phyloP scores from a whole-genome alignment of 257 asterid species.

The Datura wrightii region DNA sequence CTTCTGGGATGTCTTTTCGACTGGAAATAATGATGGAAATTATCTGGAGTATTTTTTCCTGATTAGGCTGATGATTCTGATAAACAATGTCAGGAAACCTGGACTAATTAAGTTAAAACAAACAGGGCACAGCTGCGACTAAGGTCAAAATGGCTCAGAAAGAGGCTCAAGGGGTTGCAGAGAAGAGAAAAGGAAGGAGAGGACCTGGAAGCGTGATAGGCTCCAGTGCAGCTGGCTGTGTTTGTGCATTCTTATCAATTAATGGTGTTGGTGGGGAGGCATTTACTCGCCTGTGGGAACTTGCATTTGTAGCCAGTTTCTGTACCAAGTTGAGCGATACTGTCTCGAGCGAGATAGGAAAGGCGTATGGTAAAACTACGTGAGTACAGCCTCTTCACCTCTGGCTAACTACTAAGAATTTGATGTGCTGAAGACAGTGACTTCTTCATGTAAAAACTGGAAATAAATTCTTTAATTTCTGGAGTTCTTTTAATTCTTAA shows the following conservation, averaged over 20 bases:
- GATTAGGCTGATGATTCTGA: background rate
- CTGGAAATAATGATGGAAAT: background rate
- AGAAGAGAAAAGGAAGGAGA: constrained; percentile 93
- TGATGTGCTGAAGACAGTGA: background rate
- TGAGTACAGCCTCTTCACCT: constrained; percentile 49
- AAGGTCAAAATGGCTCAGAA: constrained; percentile 97
- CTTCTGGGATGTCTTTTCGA: background rate
- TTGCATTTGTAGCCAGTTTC: constrained; percentile 92
- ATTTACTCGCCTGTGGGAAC: constrained; percentile 68
- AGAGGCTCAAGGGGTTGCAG: constrained; percentile 97
- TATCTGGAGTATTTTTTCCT: background rate
- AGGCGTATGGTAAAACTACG: constrained; percentile 96
- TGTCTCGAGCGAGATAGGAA: constrained; percentile 97
- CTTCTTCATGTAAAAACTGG: background rate
- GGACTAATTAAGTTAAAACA: constrained; percentile 36
- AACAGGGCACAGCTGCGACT: constrained; percentile 89
- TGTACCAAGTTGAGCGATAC: constrained; percentile 96
- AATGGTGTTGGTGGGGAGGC: constrained; percentile 74
- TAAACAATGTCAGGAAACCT: background rate
- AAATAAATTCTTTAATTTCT: background rate
- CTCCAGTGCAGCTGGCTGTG: constrained; percentile 96
- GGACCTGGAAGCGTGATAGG: constrained; percentile 98
- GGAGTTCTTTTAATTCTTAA: background rate
- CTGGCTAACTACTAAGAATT: background rate
- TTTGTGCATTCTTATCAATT: constrained; percentile 78